Conservation (phyloP, 1,139 yeast species). For the Zhuliangozyma blackwelliae region DNA sequence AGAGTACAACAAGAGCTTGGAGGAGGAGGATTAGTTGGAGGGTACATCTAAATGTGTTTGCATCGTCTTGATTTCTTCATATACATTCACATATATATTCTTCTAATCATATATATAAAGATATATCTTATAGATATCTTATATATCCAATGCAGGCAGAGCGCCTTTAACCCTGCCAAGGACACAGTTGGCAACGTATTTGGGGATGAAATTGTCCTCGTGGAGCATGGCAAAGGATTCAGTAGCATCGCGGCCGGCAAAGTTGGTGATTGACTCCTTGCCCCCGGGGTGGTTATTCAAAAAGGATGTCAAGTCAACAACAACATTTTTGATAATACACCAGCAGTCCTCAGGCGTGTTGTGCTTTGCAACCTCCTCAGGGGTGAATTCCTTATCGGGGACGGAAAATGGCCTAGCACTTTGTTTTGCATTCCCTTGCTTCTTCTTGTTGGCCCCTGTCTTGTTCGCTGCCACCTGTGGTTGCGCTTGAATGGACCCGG, state of each 20-base stretch:
- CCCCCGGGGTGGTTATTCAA: constrained; percentile 90
- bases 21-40: constrained; percentile 21
- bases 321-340: constrained; percentile 83
- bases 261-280: constrained; percentile 59
- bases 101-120: background rate
- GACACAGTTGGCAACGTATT: constrained; percentile 45
- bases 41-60: constrained; percentile 1
- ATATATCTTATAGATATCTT: constrained; percentile 4
- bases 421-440: constrained; percentile 1
- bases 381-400: constrained; percentile 42
- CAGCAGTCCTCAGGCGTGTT: constrained; percentile 67
- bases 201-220: constrained; percentile 49
- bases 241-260: constrained; percentile 91
- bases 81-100: constrained; percentile 1
- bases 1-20: constrained; percentile 61
- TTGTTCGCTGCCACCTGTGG: constrained; percentile 4
- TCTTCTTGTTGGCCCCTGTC: constrained; percentile 1
- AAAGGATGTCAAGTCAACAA: constrained; percentile 78
- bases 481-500: constrained; percentile 1
- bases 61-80: background rate
- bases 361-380: constrained; percentile 62
- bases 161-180: constrained; percentile 49
- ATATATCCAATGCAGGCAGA: constrained; percentile 28
- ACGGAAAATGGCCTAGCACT: constrained; percentile 20
- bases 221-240: constrained; percentile 67